Evolutionary conservation across 352 stramenopile genomes (phyloP), one percentile per base, ranked within the genome.

Genomic region (Phytophthora pistaciae): DNA sequence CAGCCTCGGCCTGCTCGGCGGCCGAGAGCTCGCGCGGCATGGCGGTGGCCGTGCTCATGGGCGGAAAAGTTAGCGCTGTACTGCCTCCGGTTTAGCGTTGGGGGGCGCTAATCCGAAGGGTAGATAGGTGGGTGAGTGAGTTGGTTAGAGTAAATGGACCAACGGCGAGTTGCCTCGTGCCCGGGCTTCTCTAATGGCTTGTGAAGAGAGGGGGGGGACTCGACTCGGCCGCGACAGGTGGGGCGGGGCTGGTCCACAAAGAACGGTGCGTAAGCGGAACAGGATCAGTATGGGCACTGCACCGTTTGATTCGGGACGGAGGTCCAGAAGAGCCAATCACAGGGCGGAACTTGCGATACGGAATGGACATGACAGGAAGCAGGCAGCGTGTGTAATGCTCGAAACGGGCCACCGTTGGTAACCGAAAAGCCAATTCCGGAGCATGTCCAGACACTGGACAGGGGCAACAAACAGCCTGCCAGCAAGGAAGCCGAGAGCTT

Each of bases 1-100:
- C n/a, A n/a, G 71, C 77, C 13, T 85, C 82, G 11, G 83, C 74
- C 38, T 90, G 84, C 23, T 88, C 79, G 50, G 64, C 40, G 7
- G 61, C 20, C 16, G 60, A 56, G 5, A 54, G 46, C 48, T 59
- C 33, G 48, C 7, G 61, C 36, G 4, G 52, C 68, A 29, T 64
- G 3, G 63, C 58, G 23, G 68, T 68, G 23, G 48, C 61, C 16
- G 65, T 69, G 61, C 68, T 80, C 73, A 80, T 80, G 14, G 16
- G 40, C 3, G 11, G 23, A 31, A 16, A 50, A 16, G 23, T 52
- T 60, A 70, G 57, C 23, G 33, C 18, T 21, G n/a, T 67, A 62
- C 61, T 70, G 33, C 53, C 56, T 59, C 52, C 48, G 23, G 36
- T 49, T 29, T 36, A 36, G 38, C 20, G 54, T 5, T 18, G 36